phyloP scores from a whole-genome alignment of 352 stramenopile genomes.

The Globisporangium radiosum region DNA sequence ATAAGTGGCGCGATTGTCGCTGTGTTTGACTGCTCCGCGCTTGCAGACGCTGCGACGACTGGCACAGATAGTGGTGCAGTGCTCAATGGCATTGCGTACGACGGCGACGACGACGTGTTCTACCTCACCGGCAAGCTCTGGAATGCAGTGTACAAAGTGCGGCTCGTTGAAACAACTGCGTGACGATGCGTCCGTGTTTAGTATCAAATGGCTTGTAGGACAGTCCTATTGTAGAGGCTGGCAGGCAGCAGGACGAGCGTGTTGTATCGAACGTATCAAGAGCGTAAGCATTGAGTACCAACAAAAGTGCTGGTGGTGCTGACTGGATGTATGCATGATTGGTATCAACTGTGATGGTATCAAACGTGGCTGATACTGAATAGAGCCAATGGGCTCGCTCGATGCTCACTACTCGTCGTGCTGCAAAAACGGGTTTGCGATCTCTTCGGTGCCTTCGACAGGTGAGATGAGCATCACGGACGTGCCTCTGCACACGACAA shows the following conservation, averaged over 20 bases:
- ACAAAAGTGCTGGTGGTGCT: too few relatives aligned
- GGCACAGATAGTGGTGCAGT: slow-evolving; percentile 55
- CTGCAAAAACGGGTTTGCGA: slow-evolving; percentile 89
- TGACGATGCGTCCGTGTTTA: too few relatives aligned
- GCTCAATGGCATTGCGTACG: slow-evolving; percentile 93
- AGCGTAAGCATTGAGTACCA: too few relatives aligned
- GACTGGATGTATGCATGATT: too few relatives aligned
- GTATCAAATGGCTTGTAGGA: too few relatives aligned
- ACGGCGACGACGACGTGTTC: slow-evolving; percentile 82
- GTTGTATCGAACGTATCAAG: too few relatives aligned
- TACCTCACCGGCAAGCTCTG: slow-evolving; percentile 93
- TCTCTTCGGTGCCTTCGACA: slow-evolving; percentile 88
- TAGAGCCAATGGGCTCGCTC: too few relatives aligned
- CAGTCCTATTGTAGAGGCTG: too few relatives aligned
- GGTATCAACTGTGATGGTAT: too few relatives aligned
- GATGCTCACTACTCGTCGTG: slow-evolving; percentile 51
- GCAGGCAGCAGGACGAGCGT: too few relatives aligned
- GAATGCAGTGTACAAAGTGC: slow-evolving; percentile 88
- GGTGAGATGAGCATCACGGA: slow-evolving; percentile 90
- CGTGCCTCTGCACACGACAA: slow-evolving; percentile 92
- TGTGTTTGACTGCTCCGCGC: slow-evolving; percentile 80
- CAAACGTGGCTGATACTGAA: too few relatives aligned
- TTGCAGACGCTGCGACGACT: slow-evolving; percentile 57
- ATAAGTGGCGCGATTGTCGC: slow-evolving; percentile 71
- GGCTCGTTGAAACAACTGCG: slow-evolving; percentile 30